These are phyloP conservation scores for Davidsoniella virescens DNA, from an alignment of 2,329 filamentous ascomycete genomes.

Conservation along the genomic window DNA sequence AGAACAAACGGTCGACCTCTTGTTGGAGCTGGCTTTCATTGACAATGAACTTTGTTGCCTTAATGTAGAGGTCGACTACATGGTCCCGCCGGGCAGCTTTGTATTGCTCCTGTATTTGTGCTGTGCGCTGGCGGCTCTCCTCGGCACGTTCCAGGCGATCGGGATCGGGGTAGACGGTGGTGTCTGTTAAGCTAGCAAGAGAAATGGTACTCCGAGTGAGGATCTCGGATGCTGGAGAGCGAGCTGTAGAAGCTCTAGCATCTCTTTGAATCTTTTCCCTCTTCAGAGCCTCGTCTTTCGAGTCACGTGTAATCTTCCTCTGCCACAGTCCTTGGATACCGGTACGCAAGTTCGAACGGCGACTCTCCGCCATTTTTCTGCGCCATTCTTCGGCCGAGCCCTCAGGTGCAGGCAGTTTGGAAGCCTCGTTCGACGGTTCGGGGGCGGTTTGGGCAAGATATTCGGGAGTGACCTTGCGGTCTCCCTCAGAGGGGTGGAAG, in stretches of 20 bases:
- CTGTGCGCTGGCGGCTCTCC: constrained; percentile 25
- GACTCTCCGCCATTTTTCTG: constrained; percentile 51
- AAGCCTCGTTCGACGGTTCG: constrained; percentile 28
- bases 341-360: constrained; percentile 55
- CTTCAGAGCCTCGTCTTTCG: constrained; percentile 23
- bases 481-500: constrained; percentile 43
- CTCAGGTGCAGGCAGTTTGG: constrained; percentile 22
- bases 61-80: constrained; percentile 78
- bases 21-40: constrained; percentile 59
- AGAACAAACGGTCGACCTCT: constrained; percentile 62
- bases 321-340: constrained; percentile 54
- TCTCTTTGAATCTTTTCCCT: constrained; percentile 31
- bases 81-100: constrained; percentile 48
- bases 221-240: constrained; percentile 59
- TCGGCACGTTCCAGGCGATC: constrained; percentile 39
- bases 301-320: constrained; percentile 38
- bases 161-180: constrained; percentile 43
- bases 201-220: constrained; percentile 55
- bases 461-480: constrained; percentile 41
- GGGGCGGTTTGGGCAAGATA: constrained; percentile 48
- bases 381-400: constrained; percentile 41
- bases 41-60: constrained; percentile 74
- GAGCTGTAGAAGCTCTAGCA: constrained; percentile 36
- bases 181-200: constrained; percentile 31
- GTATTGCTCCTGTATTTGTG: constrained; percentile 31